Evolutionary conservation across 1,139 yeast species (phyloP).

Genomic region (Kurtzmaniella quercitrusa): DNA sequence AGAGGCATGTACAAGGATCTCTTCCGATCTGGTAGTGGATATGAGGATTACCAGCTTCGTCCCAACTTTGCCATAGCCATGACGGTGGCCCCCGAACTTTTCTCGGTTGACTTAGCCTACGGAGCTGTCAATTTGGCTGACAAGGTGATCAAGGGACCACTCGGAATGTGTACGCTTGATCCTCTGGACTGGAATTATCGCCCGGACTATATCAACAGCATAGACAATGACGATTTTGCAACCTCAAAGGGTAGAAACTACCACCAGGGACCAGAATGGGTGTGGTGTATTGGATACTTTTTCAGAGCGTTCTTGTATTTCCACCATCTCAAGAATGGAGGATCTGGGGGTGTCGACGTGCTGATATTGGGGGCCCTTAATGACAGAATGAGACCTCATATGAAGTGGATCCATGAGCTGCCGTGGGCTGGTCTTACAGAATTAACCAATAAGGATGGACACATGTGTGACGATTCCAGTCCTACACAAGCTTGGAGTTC

Average conservation of each 20-base stretch:
- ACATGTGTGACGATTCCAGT: slow-evolving; percentile 75
- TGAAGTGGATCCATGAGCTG: slow-evolving; percentile 64
- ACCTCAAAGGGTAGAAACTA: slow-evolving; percentile 94
- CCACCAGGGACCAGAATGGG: slow-evolving; percentile 99
- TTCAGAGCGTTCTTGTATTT: slow-evolving; percentile 67
- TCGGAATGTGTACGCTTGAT: slow-evolving; percentile 89
- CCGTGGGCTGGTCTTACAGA: slow-evolving; percentile 95
- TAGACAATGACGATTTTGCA: slow-evolving; percentile 81
- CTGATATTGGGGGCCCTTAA: slow-evolving; percentile 37
- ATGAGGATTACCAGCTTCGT: slow-evolving; percentile 89
- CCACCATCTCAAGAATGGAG: slow-evolving; percentile 30
- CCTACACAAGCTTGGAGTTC: slow-evolving; percentile 98
- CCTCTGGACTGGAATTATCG: slow-evolving; percentile 89
- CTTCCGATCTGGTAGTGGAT: slow-evolving; percentile 74
- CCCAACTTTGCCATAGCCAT: slow-evolving; percentile 92
- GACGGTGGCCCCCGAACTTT: slow-evolving; percentile 90
- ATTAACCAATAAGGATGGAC: slow-evolving; percentile 85
- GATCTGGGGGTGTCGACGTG: slow-evolving; percentile 28
- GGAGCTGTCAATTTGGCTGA: slow-evolving; percentile 71
- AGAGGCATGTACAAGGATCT: slow-evolving; percentile 93
- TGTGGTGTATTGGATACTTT: slow-evolving; percentile 87
- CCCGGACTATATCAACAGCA: slow-evolving; percentile 80
- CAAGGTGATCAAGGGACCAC: slow-evolving; percentile 70
- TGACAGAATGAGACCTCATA: slow-evolving; percentile 58
- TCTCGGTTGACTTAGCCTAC: slow-evolving; percentile 56